A percentile compares a stretch with the other conserved stretches of the same genome.
Conservation (phyloP, 345 rosid genomes). For the Lenwebbia sp. region DNA sequence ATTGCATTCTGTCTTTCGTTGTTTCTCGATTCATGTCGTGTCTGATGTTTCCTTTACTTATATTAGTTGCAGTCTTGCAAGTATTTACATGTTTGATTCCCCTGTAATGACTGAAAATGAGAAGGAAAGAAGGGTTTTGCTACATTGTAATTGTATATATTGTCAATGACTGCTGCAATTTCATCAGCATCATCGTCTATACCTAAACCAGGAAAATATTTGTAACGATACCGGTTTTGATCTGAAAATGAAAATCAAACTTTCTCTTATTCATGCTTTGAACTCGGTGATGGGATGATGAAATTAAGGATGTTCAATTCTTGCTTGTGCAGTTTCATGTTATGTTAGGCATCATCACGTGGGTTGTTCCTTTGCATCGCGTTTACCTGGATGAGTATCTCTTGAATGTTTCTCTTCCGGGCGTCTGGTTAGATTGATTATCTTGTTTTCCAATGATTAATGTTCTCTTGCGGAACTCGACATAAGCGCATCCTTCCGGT, state of each 20-base stretch:
- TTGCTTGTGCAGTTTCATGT: neutral
- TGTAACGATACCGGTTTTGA: rapidly evolving
- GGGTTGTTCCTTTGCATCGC: neutral
- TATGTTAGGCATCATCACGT: neutral
- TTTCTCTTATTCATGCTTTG: neutral
- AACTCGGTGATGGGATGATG: neutral
- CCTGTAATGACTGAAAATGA: too few relatives aligned
- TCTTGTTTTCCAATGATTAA: neutral
- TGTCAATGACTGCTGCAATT: neutral
- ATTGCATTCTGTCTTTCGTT: too few relatives aligned
- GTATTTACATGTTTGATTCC: neutral
- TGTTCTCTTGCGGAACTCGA: neutral
- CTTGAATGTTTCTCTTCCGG: neutral
- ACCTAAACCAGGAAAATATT: neutral
- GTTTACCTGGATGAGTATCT: neutral
- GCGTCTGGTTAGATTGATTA: neutral
- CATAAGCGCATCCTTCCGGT: neutral
- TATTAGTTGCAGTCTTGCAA: neutral
- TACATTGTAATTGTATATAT: neutral
- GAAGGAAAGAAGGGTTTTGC: neutral
- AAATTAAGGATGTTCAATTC: neutral
- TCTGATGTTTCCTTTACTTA: too few relatives aligned
- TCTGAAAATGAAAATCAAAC: neutral
- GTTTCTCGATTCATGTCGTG: neutral
- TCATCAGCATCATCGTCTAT: neutral